Evolutionary conservation across 2,329 filamentous ascomycete species (phyloP).

Genomic region (Pseudopithomyces chartarum): DNA sequence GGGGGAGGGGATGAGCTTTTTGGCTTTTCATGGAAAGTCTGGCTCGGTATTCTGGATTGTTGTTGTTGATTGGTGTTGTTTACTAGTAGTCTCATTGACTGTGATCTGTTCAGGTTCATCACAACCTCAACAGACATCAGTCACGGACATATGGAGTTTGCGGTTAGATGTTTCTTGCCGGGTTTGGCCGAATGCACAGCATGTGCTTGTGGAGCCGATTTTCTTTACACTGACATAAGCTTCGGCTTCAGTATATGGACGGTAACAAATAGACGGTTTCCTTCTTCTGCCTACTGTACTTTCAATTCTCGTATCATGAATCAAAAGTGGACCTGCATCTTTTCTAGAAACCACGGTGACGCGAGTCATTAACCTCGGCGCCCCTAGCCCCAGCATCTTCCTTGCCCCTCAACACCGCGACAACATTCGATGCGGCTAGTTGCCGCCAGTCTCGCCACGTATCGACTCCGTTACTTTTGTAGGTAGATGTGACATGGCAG

Average conservation of each 20-base stretch:
- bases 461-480: background rate
- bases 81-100: no score
- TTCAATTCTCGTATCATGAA: background rate
- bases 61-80: no score
- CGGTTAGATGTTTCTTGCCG: background rate
- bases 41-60: no score
- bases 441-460: background rate
- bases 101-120: background rate
- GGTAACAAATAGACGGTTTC: background rate
- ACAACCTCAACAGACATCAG: background rate
- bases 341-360: background rate
- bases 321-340: background rate
- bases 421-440: background rate
- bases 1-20: background rate
- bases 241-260: background rate
- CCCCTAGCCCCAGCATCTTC: background rate
- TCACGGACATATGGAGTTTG: background rate
- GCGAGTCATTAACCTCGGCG: background rate
- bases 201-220: background rate
- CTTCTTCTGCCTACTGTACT: background rate
- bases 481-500: no score
- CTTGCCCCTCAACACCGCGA: background rate
- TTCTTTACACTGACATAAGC: background rate
- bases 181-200: background rate
- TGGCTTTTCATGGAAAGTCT: no score